A percentile compares a stretch with the other conserved stretches of the same genome.
Conservation (phyloP, 2,329 filamentous ascomycete species). For the Talaromyces sp. region DNA sequence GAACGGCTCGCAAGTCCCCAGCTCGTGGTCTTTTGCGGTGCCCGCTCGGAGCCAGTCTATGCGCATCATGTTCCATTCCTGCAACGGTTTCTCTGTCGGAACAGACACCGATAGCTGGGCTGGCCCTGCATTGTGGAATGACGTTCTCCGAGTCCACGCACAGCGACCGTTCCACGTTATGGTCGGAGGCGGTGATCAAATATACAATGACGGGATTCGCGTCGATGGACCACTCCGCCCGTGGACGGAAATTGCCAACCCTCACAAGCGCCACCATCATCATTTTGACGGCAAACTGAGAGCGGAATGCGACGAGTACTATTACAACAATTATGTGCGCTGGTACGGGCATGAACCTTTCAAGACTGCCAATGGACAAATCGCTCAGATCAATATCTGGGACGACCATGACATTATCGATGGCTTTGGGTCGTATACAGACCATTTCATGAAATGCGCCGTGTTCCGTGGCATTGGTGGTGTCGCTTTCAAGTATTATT, state of each 20-base stretch:
- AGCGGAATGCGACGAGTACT: conserved; percentile 55
- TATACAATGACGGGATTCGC: conserved; percentile 72
- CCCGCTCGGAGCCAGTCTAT: conserved; percentile 59
- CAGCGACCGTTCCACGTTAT: conserved; percentile 61
- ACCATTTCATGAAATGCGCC: conserved; percentile 61
- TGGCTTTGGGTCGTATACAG: conserved; percentile 61
- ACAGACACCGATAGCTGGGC: conserved; percentile 60
- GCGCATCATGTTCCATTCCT: conserved; percentile 66
- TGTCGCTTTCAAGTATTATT: conserved; percentile 55
- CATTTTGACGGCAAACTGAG: conserved; percentile 62
- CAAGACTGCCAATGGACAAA: conserved; percentile 55
- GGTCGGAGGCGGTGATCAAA: conserved; percentile 89
- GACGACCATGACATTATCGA: conserved; percentile 64
- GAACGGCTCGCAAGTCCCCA: conserved; percentile 51
- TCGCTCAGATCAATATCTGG: conserved; percentile 62
- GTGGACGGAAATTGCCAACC: conserved; percentile 59
- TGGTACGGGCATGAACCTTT: conserved; percentile 68
- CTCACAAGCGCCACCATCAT: conserved; percentile 54
- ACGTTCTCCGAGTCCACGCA: conserved; percentile 57
- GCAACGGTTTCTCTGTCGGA: conserved; percentile 64
- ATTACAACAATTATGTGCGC: conserved; percentile 56
- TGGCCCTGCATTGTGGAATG: conserved; percentile 60
- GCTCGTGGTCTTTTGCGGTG: conserved; percentile 50
- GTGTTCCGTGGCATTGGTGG: conserved; percentile 63
- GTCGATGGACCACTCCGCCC: conserved; percentile 71